These are phyloP conservation scores for Suillus tomentosus DNA, from an alignment of 768 basidiomycete genomes.

Conservation along the genomic window DNA sequence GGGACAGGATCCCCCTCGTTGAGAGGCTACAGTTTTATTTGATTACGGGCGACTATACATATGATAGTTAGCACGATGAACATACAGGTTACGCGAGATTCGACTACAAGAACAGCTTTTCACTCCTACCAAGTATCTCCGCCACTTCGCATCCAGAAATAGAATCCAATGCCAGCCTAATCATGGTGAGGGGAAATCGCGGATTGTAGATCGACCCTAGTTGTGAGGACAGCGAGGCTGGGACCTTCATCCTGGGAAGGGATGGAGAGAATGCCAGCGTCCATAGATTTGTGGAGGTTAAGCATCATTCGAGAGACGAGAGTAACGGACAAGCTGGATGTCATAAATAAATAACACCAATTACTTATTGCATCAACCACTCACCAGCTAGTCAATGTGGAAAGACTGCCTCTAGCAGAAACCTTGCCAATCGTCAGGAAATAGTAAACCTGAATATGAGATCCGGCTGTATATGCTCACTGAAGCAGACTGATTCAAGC, in stretches of 20 bases:
- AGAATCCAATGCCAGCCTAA: not conserved
- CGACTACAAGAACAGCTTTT: not conserved
- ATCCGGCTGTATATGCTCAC: constrained; percentile 9
- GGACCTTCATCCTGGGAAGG: constrained; percentile 43
- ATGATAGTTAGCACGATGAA: not conserved
- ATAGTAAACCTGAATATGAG: not conserved
- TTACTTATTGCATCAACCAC: constrained; percentile 12
- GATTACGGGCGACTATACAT: not conserved
- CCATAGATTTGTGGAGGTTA: constrained; percentile 49
- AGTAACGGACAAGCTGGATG: constrained; percentile 46
- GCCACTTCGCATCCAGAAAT: not conserved
- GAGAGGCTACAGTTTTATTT: not conserved
- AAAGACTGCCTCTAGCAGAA: constrained; percentile 39
- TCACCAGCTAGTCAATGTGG: constrained; percentile 52
- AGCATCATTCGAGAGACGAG: constrained; percentile 60
- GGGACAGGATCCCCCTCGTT: no score
- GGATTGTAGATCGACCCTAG: not conserved
- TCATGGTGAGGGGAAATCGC: not conserved
- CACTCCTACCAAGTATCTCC: not conserved
- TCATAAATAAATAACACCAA: not conserved
- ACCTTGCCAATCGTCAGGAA: not conserved
- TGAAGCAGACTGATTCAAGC: constrained; percentile 7
- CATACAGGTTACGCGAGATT: not conserved
- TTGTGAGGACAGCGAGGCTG: constrained; percentile 25
- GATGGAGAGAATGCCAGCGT: constrained; percentile 10